Percentiles rank a stretch among this genome's conserved stretches.
phyloP scores from a whole-genome alignment of 208 protist genomes.

The Balamuthia mandrillaris region DNA sequence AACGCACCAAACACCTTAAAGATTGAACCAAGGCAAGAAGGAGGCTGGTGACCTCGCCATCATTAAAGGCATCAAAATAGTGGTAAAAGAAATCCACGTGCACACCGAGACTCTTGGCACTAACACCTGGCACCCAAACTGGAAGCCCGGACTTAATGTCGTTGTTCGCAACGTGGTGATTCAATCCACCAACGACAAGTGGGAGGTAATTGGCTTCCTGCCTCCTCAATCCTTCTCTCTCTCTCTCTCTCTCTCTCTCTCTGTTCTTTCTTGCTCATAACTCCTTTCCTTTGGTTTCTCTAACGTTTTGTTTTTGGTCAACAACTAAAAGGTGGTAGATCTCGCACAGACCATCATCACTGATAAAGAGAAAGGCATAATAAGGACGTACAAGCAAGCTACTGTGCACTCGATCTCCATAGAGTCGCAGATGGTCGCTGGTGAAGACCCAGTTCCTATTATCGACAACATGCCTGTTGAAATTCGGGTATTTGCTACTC shows the following conservation, averaged over 20 bases:
- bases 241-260: too few species aligned
- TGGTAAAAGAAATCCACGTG: neutral
- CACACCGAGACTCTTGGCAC: neutral
- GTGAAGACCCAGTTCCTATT: too few species aligned
- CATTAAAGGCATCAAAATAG: neutral
- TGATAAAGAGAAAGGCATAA: neutral
- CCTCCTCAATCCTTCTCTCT: too few species aligned
- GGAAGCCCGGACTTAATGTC: neutral
- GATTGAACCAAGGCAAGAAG: too few species aligned
- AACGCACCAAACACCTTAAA: too few species aligned
- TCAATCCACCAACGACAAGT: constrained; percentile 15
- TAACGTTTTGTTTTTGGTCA: too few species aligned
- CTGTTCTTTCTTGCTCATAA: too few species aligned
- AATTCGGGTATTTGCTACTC: neutral
- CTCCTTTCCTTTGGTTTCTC: too few species aligned
- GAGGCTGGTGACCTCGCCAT: neutral
- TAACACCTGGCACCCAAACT: neutral
- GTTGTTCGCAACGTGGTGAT: constrained; percentile 3
- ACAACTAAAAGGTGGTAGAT: too few species aligned
- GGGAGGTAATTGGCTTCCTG: neutral
- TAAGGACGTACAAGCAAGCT: neutral
- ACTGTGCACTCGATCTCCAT: too few species aligned
- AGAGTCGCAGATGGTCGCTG: too few species aligned
- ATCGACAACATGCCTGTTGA: neutral
- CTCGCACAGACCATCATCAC: neutral